Base-by-base conservation (phyloP, 495 filamentous ascomycete genomes). In the Lophiotrema nucula region DNA sequence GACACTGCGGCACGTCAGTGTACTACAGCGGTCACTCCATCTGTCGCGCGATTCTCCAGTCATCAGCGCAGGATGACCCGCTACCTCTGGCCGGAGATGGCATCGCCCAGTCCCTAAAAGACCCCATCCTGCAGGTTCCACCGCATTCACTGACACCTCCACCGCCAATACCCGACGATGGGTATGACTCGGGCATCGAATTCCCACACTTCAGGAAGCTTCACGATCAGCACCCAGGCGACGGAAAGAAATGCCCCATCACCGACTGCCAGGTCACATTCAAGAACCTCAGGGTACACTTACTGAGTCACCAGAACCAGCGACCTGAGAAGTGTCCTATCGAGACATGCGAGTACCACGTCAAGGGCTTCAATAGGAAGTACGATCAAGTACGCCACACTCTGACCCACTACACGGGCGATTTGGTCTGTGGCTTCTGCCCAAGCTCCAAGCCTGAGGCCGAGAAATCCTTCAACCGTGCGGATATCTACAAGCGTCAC, bases 391-490 rank as follows among this genome's bases (percentile, higher is more conserved):
- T 96, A 68, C 78, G 92, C 15, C 92, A 97, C 67, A 95, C 92
- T 0, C 70, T 99, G 61, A 99, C 93, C 22, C 93, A 98, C 63
- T 99, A 99, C 79, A 97, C 97, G 71, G 92, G 95, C 4, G 97
- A 90, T 4, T 97, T 99, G 93, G 90, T 97, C 11, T 99, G 93
- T 70, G 92, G 92, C 10, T 97, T 99, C 72, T 99, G 93, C 59
- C 90, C 93, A 1, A 90, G 91, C 1, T 87, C 88, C 18, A 93
- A 93, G 11, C 95, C 90, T 0, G 81, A 90, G 1, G 89, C 88
- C 2, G 93, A 97, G 72, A 99, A 99, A 78, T 95, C 89, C 53
- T 99, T 99, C 76, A 99, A 99, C 76, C 83, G 93, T 19, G 93
- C 93, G 22, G 93, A 99, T 67, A 93, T 99, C 41, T 99, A 97